Evolutionary conservation across 345 rosid species (phyloP).

Genomic region (Citrus hindsii): DNA sequence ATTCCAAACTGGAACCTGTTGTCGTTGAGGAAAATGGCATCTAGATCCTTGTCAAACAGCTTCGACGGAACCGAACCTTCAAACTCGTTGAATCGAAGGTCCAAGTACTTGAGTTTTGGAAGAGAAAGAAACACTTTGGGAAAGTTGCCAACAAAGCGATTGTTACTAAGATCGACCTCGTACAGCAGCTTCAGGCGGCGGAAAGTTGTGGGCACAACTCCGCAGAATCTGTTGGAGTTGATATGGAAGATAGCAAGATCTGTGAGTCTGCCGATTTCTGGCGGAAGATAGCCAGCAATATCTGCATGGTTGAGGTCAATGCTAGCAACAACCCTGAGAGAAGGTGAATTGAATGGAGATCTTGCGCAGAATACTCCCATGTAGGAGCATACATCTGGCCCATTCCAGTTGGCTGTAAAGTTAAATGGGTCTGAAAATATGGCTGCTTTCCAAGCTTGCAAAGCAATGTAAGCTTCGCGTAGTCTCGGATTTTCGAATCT

Average conservation of each 20-base stretch:
- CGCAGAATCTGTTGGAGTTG: slow-evolving; percentile 74
- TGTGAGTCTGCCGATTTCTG: slow-evolving; percentile 56
- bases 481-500: slow-evolving; percentile 54
- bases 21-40: slow-evolving; percentile 62
- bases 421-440: slow-evolving; percentile 69
- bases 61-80: slow-evolving; percentile 62
- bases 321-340: slow-evolving; percentile 53
- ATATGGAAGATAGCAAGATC: slow-evolving; percentile 72
- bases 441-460: slow-evolving; percentile 66
- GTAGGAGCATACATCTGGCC: slow-evolving; percentile 62
- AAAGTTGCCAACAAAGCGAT: slow-evolving; percentile 69
- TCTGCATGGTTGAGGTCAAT: slow-evolving; percentile 76
- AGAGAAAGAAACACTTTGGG: slow-evolving; percentile 53
- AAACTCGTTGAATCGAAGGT: slow-evolving; percentile 75
- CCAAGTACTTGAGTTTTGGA: slow-evolving; percentile 59
- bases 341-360: slow-evolving; percentile 23
- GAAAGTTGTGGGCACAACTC: slow-evolving; percentile 52
- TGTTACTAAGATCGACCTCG: slow-evolving; percentile 77
- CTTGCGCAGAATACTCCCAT: slow-evolving; percentile 55
- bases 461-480: slow-evolving; percentile 63
- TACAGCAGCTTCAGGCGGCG: slow-evolving; percentile 49
- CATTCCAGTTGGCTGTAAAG: slow-evolving; percentile 67
- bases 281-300: slow-evolving; percentile 63
- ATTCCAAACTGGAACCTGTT: slow-evolving; percentile 63
- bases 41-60: slow-evolving; percentile 57